Conservation (phyloP, 2,329 filamentous ascomycete genomes). For the Elsinoe perseae region DNA sequence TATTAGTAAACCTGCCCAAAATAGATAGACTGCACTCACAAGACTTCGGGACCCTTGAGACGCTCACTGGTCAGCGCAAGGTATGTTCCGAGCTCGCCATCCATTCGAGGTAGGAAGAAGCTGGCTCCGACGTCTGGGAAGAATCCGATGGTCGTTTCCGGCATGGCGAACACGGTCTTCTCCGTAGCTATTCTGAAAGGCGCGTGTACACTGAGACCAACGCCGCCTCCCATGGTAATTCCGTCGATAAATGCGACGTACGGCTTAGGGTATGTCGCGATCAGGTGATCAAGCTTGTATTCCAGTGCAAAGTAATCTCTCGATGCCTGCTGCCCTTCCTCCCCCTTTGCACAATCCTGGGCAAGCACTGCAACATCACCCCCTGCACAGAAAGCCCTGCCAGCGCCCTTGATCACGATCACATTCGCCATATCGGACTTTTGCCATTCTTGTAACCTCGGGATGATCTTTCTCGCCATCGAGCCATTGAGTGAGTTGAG, state of each 20-base stretch:
- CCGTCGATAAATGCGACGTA: conserved; percentile 96
- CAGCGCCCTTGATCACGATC: conserved; percentile 83
- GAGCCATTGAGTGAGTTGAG: conserved; percentile 87
- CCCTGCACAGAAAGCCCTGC: conserved; percentile 82
- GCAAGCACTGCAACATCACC: conserved; percentile 82
- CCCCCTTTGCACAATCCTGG: conserved; percentile 58
- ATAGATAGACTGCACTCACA: conserved; percentile 33
- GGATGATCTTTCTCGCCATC: conserved; percentile 91
- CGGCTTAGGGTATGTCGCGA: conserved; percentile 87
- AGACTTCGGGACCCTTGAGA: conserved; percentile 73
- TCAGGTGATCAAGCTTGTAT: conserved; percentile 92
- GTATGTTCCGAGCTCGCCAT: conserved; percentile 82
- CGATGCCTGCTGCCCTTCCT: conserved; percentile 65
- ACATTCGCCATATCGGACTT: conserved; percentile 93
- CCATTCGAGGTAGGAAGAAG: conserved; percentile 88
- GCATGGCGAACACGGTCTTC: conserved; percentile 94
- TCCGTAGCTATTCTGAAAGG: conserved; percentile 96
- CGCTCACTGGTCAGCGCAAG: conserved; percentile 84
- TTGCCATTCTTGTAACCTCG: conserved; percentile 83
- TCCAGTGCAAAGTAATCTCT: conserved; percentile 85
- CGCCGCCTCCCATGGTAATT: conserved; percentile 96
- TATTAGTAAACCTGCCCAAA: background rate
- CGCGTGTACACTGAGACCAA: conserved; percentile 87
- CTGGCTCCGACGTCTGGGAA: conserved; percentile 96
- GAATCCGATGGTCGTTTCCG: conserved; percentile 95